A percentile compares a stretch with the other conserved stretches of the same genome.
These are phyloP conservation scores for Boechera retrofracta DNA, from an alignment of 345 rosid species.

Conservation along the genomic window DNA sequence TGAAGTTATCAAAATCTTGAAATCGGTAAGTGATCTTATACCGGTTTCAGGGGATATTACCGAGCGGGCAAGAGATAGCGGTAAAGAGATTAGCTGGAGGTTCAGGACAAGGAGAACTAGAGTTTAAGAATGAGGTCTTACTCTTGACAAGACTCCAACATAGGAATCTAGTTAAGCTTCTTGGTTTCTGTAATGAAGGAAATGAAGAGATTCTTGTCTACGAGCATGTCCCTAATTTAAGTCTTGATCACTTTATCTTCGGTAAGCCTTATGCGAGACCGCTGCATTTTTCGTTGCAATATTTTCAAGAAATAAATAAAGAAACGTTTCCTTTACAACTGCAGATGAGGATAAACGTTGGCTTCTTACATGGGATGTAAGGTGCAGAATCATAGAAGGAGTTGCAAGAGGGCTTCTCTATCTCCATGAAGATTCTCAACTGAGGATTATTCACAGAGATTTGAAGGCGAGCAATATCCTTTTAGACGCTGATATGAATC, in stretches of 20 bases:
- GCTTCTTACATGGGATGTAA: conserved; percentile 40
- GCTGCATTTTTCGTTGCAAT: not conserved
- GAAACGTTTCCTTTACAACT: not conserved
- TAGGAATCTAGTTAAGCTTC: conserved; percentile 59
- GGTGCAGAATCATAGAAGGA: conserved; percentile 47
- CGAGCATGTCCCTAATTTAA: conserved; percentile 57
- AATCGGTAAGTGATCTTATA: not conserved
- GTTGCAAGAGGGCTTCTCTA: conserved; percentile 48
- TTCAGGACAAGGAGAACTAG: conserved; percentile 59
- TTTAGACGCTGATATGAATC: conserved; percentile 44
- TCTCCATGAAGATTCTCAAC: conserved; percentile 48
- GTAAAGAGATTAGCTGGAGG: conserved; percentile 53
- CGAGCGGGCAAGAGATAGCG: conserved; percentile 51
- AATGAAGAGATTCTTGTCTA: conserved; percentile 57
- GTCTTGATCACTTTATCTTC: conserved; percentile 58
- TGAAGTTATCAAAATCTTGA: not conserved
- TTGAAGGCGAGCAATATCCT: conserved; percentile 48
- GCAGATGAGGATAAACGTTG: conserved; percentile 39
- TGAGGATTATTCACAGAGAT: conserved; percentile 46
- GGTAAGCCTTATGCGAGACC: conserved; percentile 38
- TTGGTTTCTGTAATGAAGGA: conserved; percentile 56
- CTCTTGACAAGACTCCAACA: conserved; percentile 67
- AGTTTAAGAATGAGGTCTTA: conserved; percentile 60
- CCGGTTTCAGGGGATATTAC: conserved; percentile 54
- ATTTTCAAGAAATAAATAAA: not conserved